Percentiles rank a stretch among this genome's conserved stretches.
These are phyloP conservation scores for Elaphomyces granulatus DNA, from an alignment of 495 filamentous ascomycete species.

Conservation along the genomic window DNA sequence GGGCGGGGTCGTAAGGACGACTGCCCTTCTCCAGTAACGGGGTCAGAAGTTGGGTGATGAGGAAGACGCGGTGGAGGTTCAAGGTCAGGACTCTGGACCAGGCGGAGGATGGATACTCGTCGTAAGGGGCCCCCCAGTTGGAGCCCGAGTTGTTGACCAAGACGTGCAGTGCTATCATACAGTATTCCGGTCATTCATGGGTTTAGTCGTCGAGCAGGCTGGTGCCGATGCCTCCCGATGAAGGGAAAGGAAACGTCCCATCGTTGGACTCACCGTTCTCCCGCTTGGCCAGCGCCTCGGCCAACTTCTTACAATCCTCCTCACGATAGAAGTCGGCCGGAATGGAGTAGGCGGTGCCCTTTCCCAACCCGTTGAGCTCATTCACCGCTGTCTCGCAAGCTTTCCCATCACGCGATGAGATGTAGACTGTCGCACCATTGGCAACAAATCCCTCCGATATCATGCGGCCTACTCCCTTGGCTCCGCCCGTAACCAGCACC, in stretches of 20 bases:
- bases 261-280: conserved; percentile 39
- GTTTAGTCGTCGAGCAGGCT: too few species aligned
- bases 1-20: conserved; percentile 34
- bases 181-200: too few species aligned
- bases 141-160: conserved; percentile 72
- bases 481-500: conserved; percentile 58
- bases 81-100: conserved; percentile 62
- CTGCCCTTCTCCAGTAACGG: conserved; percentile 50
- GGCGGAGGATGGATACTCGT: conserved; percentile 52
- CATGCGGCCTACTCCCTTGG: conserved; percentile 65
- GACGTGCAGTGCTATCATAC: conserved; percentile 45
- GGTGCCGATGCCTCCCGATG: neutral
- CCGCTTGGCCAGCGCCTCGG: conserved; percentile 44
- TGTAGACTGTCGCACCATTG: conserved; percentile 75
- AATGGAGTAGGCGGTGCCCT: conserved; percentile 48
- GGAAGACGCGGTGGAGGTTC: conserved; percentile 70
- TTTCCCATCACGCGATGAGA: conserved; percentile 56
- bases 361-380: conserved; percentile 47
- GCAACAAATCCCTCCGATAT: conserved; percentile 63
- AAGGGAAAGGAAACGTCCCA: neutral
- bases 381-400: conserved; percentile 42
- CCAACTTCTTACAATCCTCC: conserved; percentile 50
- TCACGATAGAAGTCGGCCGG: conserved; percentile 62
- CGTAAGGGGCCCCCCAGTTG: conserved; percentile 53
- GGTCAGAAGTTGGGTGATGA: conserved; percentile 57